These are phyloP conservation scores for Juncus inflexus DNA, from an alignment of 176 grass and related monocot genomes.

Conservation along the genomic window DNA sequence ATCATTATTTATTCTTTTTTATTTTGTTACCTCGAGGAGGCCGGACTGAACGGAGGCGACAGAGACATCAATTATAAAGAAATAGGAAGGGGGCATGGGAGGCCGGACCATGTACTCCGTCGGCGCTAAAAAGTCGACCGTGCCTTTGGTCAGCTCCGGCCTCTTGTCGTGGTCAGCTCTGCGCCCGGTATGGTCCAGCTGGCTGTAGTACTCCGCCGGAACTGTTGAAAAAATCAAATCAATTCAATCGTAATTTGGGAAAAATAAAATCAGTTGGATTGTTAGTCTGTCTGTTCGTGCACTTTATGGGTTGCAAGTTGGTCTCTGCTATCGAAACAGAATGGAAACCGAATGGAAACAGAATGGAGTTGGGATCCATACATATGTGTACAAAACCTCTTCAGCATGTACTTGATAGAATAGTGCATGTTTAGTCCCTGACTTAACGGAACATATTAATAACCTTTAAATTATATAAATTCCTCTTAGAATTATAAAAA, in stretches of 20 bases:
- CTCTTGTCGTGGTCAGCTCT: constrained; percentile 84
- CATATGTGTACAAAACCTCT: too few relatives aligned
- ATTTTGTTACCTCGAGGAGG: constrained; percentile 62
- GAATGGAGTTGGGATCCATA: too few relatives aligned
- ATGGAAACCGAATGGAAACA: too few relatives aligned
- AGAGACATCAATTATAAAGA: constrained; percentile 96
- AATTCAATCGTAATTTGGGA: neutral
- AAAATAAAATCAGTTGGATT: too few relatives aligned
- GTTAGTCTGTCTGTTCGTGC: too few relatives aligned
- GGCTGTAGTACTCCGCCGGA: constrained; percentile 83
- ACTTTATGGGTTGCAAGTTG: too few relatives aligned
- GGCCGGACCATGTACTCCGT: constrained; percentile 99
- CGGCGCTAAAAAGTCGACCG: constrained; percentile 92
- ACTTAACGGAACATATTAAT: too few relatives aligned
- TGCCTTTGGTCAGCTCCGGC: constrained; percentile 90
- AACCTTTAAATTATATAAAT: too few relatives aligned
- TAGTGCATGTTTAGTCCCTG: too few relatives aligned
- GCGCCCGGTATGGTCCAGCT: constrained; percentile 73
- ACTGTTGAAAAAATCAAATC: constrained; percentile 49
- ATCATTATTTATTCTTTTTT: neutral
- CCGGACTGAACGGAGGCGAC: constrained; percentile 64
- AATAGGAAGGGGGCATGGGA: constrained; percentile 92
- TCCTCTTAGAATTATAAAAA: too few relatives aligned
- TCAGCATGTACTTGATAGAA: too few relatives aligned
- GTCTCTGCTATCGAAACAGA: too few relatives aligned